These are phyloP conservation scores for Phytophthora hibernalis DNA, from an alignment of 352 stramenopile genomes.

Conservation along the genomic window DNA sequence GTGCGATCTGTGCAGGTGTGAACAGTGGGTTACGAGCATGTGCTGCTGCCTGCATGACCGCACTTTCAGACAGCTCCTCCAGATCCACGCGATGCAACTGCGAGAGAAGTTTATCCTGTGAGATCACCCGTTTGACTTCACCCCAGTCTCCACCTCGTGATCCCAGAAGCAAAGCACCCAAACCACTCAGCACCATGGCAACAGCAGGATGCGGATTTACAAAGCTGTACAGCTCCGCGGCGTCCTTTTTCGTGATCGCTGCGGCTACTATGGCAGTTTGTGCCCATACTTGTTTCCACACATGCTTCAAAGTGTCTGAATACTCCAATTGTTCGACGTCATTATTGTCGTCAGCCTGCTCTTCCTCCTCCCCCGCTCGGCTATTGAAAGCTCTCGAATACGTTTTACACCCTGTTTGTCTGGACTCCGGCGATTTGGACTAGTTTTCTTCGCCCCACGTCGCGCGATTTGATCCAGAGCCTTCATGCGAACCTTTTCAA, in stretches of 20 bases:
- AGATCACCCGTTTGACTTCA: slow-evolving; percentile 62
- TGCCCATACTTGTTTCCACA: slow-evolving; percentile 52
- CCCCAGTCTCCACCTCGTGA: slow-evolving; percentile 43
- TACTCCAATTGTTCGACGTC: neutral
- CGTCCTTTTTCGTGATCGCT: slow-evolving; percentile 67
- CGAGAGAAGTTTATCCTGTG: slow-evolving; percentile 72
- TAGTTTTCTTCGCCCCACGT: slow-evolving; percentile 16
- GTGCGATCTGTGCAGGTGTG: slow-evolving; percentile 59
- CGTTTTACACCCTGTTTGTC: slow-evolving; percentile 10
- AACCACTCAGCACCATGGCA: slow-evolving; percentile 71
- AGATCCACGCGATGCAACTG: slow-evolving; percentile 58
- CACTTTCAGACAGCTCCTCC: slow-evolving; percentile 37
- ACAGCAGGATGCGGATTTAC: slow-evolving; percentile 80
- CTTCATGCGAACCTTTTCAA: slow-evolving; percentile 80
- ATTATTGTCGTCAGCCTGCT: slow-evolving; percentile 13
- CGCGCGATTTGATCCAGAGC: slow-evolving; percentile 53
- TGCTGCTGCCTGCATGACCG: slow-evolving; percentile 46
- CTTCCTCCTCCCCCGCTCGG: slow-evolving; percentile 25
- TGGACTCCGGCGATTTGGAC: slow-evolving; percentile 20
- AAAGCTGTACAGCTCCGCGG: slow-evolving; percentile 85
- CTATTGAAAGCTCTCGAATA: slow-evolving; percentile 25
- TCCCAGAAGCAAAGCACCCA: slow-evolving; percentile 64
- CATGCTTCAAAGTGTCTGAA: slow-evolving; percentile 20
- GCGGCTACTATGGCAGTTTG: slow-evolving; percentile 37
- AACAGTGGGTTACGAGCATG: slow-evolving; percentile 80